Evolutionary conservation across 169 alveolate species (phyloP).

Genomic region (Perkinsus marinus): DNA sequence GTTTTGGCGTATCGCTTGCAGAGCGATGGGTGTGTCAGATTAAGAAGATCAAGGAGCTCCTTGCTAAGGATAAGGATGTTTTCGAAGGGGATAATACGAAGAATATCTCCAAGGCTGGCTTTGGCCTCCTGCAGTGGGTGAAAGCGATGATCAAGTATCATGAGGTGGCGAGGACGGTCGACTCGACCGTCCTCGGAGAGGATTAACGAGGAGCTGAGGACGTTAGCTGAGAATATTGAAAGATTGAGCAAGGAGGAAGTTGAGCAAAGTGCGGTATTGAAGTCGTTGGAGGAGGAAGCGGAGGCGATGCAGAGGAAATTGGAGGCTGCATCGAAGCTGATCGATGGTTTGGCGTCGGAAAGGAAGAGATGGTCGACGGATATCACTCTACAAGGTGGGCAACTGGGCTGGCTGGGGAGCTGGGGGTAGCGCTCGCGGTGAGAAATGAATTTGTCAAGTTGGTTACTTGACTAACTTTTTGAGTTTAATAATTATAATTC

Average conservation of each 20-base stretch:
- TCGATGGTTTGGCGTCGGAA: slow-evolving; percentile 68
- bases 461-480: no score
- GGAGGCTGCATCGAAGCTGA: slow-evolving; percentile 71
- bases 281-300: slow-evolving; percentile 65
- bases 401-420: no score
- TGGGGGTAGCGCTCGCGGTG: no score
- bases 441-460: no score
- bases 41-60: slow-evolving; percentile 45
- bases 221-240: slow-evolving; percentile 39
- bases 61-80: slow-evolving; percentile 59
- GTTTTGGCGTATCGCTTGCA: no score
- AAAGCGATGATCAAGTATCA: slow-evolving; percentile 66
- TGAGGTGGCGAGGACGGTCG: slow-evolving; percentile 71
- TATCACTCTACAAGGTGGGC: slow-evolving; percentile 36
- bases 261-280: slow-evolving; percentile 61
- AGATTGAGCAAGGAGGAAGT: slow-evolving; percentile 60
- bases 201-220: slow-evolving; percentile 61
- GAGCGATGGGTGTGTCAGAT: no score
- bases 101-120: slow-evolving; percentile 68
- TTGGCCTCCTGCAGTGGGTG: slow-evolving; percentile 73
- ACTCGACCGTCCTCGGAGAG: slow-evolving; percentile 67
- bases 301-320: slow-evolving; percentile 61
- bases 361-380: slow-evolving; percentile 72
- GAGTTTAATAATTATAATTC: no score
- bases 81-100: slow-evolving; percentile 59